Evolutionary conservation across 1,284 basidiomycete genomes (phyloP).

Genomic region (Naganishia sp.): DNA sequence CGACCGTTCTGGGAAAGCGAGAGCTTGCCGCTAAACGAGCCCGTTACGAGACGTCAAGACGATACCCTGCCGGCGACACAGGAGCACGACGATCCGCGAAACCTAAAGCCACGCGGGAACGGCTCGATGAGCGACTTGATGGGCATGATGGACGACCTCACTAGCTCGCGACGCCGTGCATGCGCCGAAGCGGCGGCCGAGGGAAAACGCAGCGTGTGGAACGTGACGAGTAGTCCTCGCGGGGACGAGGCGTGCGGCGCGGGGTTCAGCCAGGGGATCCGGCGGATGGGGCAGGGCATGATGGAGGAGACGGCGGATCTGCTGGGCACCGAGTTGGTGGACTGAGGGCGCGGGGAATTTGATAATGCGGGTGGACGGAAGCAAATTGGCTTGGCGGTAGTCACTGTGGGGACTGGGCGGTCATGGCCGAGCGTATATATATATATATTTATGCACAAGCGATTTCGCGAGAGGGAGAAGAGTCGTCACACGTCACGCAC

Average conservation of each 20-base stretch:
- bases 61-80: not conserved
- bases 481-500: not conserved
- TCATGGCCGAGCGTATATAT: not conserved
- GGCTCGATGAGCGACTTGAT: slow-evolving; percentile 7
- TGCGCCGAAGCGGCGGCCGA: not conserved
- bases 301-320: slow-evolving; percentile 7
- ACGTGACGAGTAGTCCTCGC: slow-evolving; percentile 1
- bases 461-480: not conserved
- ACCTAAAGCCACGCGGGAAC: not conserved
- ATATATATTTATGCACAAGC: too few species aligned
- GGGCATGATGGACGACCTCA: slow-evolving; percentile 22
- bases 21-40: not conserved
- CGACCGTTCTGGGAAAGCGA: slow-evolving; percentile 13
- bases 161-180: not conserved
- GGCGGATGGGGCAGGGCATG: slow-evolving; percentile 9
- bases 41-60: not conserved
- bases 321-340: slow-evolving; percentile 4
- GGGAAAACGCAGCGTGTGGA: not conserved
- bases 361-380: not conserved
- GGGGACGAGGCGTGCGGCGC: not conserved
- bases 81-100: too few species aligned
- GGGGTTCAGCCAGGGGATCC: slow-evolving; percentile 12
- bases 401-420: not conserved
- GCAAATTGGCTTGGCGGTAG: not conserved
- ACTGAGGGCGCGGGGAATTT: not conserved